These are phyloP conservation scores for Neurospora africana DNA, from an alignment of 495 filamentous ascomycete species.

Conservation along the genomic window DNA sequence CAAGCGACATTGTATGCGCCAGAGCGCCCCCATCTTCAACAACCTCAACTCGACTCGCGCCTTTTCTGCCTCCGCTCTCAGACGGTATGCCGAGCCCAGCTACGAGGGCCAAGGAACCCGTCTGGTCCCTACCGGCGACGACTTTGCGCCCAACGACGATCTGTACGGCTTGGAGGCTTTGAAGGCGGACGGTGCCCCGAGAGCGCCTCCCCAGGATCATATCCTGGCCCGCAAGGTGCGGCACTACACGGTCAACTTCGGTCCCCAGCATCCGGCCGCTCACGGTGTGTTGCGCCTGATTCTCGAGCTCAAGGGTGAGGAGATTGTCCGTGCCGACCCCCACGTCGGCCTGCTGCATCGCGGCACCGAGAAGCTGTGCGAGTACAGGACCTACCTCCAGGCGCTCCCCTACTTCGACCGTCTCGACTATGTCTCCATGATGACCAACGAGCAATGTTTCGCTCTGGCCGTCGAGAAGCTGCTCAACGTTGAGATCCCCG, in stretches of 20 bases:
- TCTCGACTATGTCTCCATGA: constrained; percentile 99
- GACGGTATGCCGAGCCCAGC: constrained; percentile 46
- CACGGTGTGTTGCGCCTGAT: constrained; percentile 98
- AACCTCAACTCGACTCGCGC: constrained; percentile 35
- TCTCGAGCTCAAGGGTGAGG: constrained; percentile 93
- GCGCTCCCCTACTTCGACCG: constrained; percentile 98
- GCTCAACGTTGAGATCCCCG: constrained; percentile 92
- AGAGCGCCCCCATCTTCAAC: constrained; percentile 6
- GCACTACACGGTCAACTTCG: constrained; percentile 99
- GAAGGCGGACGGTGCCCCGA: constrained; percentile 20
- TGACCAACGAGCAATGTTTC: constrained; percentile 99
- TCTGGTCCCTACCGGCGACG: constrained; percentile 55
- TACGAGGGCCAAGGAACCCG: constrained; percentile 48
- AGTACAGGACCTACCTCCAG: constrained; percentile 99
- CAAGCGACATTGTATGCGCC: constrained; percentile 41
- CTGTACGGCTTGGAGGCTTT: constrained; percentile 24
- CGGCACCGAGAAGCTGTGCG: constrained; percentile 98
- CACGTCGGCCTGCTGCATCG: constrained; percentile 95
- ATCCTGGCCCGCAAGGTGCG: constrained; percentile 63
- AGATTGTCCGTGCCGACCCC: constrained; percentile 92
- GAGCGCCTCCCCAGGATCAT: constrained; percentile 13
- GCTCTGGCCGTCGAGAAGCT: constrained; percentile 94
- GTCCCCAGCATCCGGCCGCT: constrained; percentile 96
- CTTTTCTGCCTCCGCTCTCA: constrained; percentile 58
- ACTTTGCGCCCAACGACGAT: constrained; percentile 43